Evolutionary conservation across 2,329 filamentous ascomycete genomes (phyloP), one percentile per base, ranked within the genome.

Genomic region (Colletotrichum salicis): DNA sequence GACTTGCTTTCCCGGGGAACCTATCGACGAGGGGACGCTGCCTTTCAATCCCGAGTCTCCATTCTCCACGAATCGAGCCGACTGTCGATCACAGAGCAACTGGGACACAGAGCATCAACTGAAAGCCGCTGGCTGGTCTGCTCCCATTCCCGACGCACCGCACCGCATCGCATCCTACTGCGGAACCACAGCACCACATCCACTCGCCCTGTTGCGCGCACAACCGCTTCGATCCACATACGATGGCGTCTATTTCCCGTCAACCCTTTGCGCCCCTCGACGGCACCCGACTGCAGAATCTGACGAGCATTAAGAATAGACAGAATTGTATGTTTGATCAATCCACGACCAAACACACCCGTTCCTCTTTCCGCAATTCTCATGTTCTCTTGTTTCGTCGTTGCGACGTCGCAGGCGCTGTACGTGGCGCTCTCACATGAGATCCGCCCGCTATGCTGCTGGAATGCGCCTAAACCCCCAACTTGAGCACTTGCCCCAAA

Each of bases 191-290:
- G 24, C 51, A 27, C 35, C 64, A 35, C 48, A 31, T 58, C 70
- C 54, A 57, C 61, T 70, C 37, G 64, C 37, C 29, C 57, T 60
- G 31, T 54, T 51, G 67, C 70, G 70, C 65, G 59, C 65, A 60
- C 37, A 33, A 41, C 35, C 41, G 24, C 60, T 37, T 62, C 70
- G 55, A 58, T 66, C 67, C 67, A 68, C 64, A 57, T 78, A 78
- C 78, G 77, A 90, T 91, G 88, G 86, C 88, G 79, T 81, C 87
- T 75, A 76, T 87, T 73, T 83, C 86, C 73, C 90, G 93, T 78
- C 92, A 94, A 82, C 93, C 93, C 6, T 95, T 95, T 81, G 93
- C 91, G 79, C 91, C 91, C 60, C 86, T 95, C 66, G 90, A 93
- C 79, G 87, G 86, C 76, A 84, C 90, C 68, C 90, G 93, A 76